A percentile compares a stretch with the other conserved stretches of the same genome.
Evolutionary conservation across 306 rosid species (phyloP).

Genomic region (Casuarina glauca): DNA sequence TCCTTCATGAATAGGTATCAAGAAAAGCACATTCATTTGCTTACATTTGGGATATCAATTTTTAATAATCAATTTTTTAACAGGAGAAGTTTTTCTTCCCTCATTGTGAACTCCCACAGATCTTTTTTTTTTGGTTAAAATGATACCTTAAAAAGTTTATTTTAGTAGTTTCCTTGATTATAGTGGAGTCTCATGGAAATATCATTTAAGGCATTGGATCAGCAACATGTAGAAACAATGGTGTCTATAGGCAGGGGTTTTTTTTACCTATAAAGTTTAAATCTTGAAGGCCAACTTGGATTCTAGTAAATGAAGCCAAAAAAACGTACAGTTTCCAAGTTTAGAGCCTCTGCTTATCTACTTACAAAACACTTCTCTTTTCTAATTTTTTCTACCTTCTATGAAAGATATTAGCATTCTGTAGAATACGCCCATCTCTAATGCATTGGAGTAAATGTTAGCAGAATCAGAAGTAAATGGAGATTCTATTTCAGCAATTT

Average conservation of each 20-base stretch:
- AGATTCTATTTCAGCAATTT: not conserved
- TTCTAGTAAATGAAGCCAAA: not conserved
- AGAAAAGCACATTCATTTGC: not conserved
- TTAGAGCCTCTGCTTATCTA: not conserved
- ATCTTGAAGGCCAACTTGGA: not conserved
- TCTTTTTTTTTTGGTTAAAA: not conserved
- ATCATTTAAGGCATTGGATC: not conserved
- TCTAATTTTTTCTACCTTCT: not conserved
- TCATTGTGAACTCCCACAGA: not conserved
- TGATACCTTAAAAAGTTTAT: not conserved
- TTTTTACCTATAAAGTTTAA: not conserved
- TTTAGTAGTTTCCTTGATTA: not conserved
- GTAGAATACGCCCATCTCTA: not conserved
- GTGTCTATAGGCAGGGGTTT: not conserved
- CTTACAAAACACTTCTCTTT: not conserved
- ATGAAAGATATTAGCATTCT: not conserved
- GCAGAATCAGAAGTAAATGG: not conserved
- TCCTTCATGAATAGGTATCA: slow-evolving; percentile 63
- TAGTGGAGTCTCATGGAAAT: not conserved
- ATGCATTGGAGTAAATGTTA: not conserved
- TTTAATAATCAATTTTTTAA: not conserved
- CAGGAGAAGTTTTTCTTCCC: not conserved
- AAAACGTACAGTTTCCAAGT: not conserved
- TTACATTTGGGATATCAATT: not conserved
- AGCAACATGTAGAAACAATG: not conserved